phyloP scores from a whole-genome alignment of 169 alveolate genomes.

The Eimeria falciformis region DNA sequence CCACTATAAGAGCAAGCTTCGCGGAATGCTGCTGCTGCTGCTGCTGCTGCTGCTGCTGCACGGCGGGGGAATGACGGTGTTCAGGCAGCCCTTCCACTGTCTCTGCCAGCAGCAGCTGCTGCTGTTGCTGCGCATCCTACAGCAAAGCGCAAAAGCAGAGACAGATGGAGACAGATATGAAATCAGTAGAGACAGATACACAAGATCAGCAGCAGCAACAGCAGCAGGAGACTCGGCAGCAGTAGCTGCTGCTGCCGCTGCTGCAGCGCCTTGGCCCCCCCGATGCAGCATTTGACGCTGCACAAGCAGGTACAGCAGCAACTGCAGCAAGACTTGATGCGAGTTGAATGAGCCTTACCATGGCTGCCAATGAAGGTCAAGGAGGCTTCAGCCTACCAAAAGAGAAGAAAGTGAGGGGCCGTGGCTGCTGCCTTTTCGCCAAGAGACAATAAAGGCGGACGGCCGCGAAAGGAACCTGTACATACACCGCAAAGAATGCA shows the following conservation, averaged over 20 bases:
- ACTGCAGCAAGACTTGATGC: neutral
- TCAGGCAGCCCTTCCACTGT: slow-evolving; percentile 34
- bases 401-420: neutral
- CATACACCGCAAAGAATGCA: no score
- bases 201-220: neutral
- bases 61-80: neutral
- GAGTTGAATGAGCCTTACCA: neutral
- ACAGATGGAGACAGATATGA: neutral
- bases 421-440: neutral
- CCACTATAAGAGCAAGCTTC: neutral
- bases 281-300: neutral
- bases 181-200: neutral
- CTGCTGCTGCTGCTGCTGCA: slow-evolving; percentile 55
- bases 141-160: slow-evolving; percentile 9
- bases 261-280: neutral
- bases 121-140: slow-evolving; percentile 60
- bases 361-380: neutral
- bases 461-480: no score
- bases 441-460: no score
- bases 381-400: neutral
- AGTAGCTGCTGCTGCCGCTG: neutral
- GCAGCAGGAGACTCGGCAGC: neutral
- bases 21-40: slow-evolving; percentile 33
- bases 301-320: slow-evolving; percentile 26
- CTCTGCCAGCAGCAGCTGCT: slow-evolving; percentile 64